Base-by-base conservation (phyloP, 1,139 yeast genomes). In the Candida pseudoviswanathii region DNA sequence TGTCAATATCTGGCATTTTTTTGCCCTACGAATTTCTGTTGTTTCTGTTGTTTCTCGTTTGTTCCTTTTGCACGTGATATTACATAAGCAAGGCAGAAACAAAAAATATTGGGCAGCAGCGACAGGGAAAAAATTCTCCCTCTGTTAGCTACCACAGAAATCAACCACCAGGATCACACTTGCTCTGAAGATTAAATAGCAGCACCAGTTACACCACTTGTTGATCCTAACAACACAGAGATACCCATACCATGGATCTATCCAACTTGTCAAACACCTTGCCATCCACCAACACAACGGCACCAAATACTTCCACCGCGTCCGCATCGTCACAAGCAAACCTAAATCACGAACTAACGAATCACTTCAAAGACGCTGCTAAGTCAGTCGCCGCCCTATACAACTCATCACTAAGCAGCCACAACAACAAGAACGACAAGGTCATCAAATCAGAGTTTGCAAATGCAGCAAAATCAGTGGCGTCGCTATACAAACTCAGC, bases 401-500 rank as follows among this genome's bases (percentile, higher is more conserved):
- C 56, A 72, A 71, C 54, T 53, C 68, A 5, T 59, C 70, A 16
- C 51, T 57, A 7, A 54, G 61, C 6, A 47, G 36, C 46, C 31
- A 11, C 37, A 32, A 24, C 51, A 25, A n/a, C 54, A 50, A 51
- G 21, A 73, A 81, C 24, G 60, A 67, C 2, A 37, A 53, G 4
- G 46, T 46, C 9, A 48, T 57, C 8, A 75, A 82, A 29, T 61
- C 68, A 1, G 87, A 83, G 56, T 84, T 84, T 65, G 80, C 85
- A 49, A 70, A 71, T 47, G 89, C 89, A 7, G 89, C 89, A 30
- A 76, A 81, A 51, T 80, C 87, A 2, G 86, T 84, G 39, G 86
- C 89, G 2, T 75, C 84, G 1, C 67, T 84, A 8, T 84, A 84
- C 58, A 69, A 86, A 47, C 61, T 81, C 7, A 75, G 86, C 16